These are phyloP conservation scores for Fusarium siculi DNA, from an alignment of 2,329 filamentous ascomycete genomes.

Conservation along the genomic window DNA sequence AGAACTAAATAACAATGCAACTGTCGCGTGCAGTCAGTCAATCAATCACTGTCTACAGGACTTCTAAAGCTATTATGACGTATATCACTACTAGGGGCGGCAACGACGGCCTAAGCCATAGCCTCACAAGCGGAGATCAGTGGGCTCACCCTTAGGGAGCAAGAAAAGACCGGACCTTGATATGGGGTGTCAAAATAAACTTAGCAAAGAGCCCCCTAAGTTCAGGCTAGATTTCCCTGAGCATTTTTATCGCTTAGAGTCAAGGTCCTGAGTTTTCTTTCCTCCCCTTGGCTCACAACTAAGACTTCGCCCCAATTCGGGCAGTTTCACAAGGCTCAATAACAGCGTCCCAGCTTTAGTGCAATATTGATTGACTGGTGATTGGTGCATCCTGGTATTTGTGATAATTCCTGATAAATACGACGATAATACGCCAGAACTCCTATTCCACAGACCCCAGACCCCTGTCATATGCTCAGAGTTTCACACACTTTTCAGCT, in stretches of 20 bases:
- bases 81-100: slow-evolving; percentile 6
- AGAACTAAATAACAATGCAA: neutral
- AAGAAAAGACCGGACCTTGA: too few species aligned
- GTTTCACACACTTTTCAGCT: neutral
- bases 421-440: slow-evolving; percentile 27
- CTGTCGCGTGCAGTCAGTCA: slow-evolving; percentile 19
- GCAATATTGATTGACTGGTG: neutral
- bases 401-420: slow-evolving; percentile 7
- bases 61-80: slow-evolving; percentile 27
- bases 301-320: slow-evolving; percentile 13
- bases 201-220: too few species aligned
- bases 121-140: neutral
- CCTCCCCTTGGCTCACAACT: neutral
- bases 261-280: too few species aligned
- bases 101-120: neutral
- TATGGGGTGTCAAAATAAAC: too few species aligned
- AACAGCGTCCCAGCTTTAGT: neutral
- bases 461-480: neutral
- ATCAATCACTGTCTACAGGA: slow-evolving; percentile 4
- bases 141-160: neutral
- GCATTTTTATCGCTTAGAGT: too few species aligned
- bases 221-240: too few species aligned
- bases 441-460: slow-evolving; percentile 4
- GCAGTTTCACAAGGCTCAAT: neutral
- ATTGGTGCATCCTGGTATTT: slow-evolving; percentile 20